Percentiles rank a stretch among this genome's conserved stretches.
These are phyloP conservation scores for Penicillium soppii DNA, from an alignment of 495 filamentous ascomycete species.

Conservation along the genomic window DNA sequence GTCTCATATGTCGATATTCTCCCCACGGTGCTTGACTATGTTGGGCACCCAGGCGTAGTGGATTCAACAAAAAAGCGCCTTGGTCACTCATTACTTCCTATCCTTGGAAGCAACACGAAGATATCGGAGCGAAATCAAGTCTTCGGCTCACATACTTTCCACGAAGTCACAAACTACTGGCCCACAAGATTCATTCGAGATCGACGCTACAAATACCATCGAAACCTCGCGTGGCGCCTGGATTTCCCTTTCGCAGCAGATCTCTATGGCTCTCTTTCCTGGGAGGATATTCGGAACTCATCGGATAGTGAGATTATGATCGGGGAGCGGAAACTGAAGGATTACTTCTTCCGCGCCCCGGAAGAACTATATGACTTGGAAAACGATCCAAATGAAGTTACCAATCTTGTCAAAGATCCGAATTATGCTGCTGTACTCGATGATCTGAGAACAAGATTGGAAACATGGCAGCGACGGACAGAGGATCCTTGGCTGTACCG, in stretches of 20 bases:
- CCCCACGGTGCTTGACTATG: conserved; percentile 43
- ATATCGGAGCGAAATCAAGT: conserved; percentile 23
- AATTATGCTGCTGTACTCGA: conserved; percentile 21
- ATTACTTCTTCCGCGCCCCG: conserved; percentile 40
- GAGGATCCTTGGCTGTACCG: conserved; percentile 41
- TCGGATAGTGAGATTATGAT: conserved; percentile 30
- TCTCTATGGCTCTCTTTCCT: conserved; percentile 41
- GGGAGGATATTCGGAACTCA: conserved; percentile 42
- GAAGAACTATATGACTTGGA: conserved; percentile 45
- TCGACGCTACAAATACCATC: conserved; percentile 44
- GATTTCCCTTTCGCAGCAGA: conserved; percentile 50
- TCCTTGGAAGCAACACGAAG: conserved; percentile 25
- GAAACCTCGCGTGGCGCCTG: conserved; percentile 44
- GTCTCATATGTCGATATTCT: conserved; percentile 46
- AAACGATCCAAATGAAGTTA: conserved; percentile 38
- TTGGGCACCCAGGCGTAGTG: conserved; percentile 11
- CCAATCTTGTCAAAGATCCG: conserved; percentile 32
- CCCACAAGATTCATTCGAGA: conserved; percentile 45
- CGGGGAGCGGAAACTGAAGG: conserved; percentile 31
- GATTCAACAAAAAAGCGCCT: conserved; percentile 6
- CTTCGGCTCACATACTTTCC: conserved; percentile 50
- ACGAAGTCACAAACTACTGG: conserved; percentile 49
- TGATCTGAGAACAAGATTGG: conserved; percentile 27
- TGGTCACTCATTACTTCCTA: conserved; percentile 39
- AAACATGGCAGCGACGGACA: conserved; percentile 39